Conservation (phyloP, 108 stramenopile species). For the Fragilaria radians region DNA sequence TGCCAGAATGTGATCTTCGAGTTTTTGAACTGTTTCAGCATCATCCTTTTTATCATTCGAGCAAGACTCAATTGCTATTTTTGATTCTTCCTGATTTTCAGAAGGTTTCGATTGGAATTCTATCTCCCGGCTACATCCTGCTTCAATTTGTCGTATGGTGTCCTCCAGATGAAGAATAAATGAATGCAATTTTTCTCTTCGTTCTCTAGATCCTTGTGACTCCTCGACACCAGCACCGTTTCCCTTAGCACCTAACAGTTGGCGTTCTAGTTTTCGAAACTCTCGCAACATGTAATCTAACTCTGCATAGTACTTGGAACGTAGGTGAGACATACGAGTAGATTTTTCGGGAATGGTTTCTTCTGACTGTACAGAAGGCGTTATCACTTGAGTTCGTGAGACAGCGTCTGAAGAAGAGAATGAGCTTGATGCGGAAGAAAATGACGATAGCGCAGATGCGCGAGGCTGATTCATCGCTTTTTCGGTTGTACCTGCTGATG, state of each 20-base stretch:
- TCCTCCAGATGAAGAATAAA: constrained; percentile 81
- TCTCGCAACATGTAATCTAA: constrained; percentile 79
- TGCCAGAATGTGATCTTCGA: constrained; percentile 82
- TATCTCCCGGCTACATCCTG: constrained; percentile 45
- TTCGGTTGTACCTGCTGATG: neutral
- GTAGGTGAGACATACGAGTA: constrained; percentile 45
- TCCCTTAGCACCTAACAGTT: constrained; percentile 60
- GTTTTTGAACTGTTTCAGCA: constrained; percentile 67
- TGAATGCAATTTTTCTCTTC: constrained; percentile 78
- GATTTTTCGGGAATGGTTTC: constrained; percentile 38
- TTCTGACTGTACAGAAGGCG: neutral
- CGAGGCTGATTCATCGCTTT: neutral
- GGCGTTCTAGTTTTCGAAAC: constrained; percentile 75
- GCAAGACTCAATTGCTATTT: neutral
- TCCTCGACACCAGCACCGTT: constrained; percentile 39
- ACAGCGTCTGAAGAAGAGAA: neutral
- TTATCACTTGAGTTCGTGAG: neutral
- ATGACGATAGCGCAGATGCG: neutral
- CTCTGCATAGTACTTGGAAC: constrained; percentile 56
- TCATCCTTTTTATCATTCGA: constrained; percentile 40
- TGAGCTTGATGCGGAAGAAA: neutral
- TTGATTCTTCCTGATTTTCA: constrained; percentile 3
- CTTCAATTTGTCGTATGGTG: constrained; percentile 64
- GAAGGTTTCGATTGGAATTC: constrained; percentile 13
- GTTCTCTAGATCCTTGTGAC: constrained; percentile 59